phyloP scores from a whole-genome alignment of 768 basidiomycete species.

The Boletus rubropictus region DNA sequence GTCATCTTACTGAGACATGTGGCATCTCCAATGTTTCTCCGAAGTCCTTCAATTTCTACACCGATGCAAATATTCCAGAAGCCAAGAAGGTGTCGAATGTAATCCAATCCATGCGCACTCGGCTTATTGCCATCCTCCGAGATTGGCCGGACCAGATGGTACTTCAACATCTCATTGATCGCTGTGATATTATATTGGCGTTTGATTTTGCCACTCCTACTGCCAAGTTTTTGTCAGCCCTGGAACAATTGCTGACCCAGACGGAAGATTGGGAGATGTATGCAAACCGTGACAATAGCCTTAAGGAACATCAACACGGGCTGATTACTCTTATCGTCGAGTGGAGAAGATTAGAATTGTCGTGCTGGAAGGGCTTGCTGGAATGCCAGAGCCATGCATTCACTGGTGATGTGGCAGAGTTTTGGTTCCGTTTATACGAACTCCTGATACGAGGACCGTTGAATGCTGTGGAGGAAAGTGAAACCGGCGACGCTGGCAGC shows the following conservation, averaged over 20 bases:
- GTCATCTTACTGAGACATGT: constrained; percentile 33
- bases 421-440: constrained; percentile 93
- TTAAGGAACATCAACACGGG: constrained; percentile 59
- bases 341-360: constrained; percentile 87
- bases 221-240: constrained; percentile 71
- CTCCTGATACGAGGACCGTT: constrained; percentile 59
- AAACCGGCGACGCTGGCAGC: constrained; percentile 26
- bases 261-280: constrained; percentile 96
- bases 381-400: constrained; percentile 57
- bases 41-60: constrained; percentile 67
- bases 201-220: constrained; percentile 65
- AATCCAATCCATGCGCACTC: constrained; percentile 44
- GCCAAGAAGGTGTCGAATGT: constrained; percentile 53
- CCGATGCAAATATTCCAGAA: constrained; percentile 69
- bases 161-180: constrained; percentile 72
- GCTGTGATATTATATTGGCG: constrained; percentile 59
- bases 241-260: constrained; percentile 82
- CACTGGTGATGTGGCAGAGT: constrained; percentile 48
- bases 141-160: constrained; percentile 99
- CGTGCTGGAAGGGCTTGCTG: constrained; percentile 80
- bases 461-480: constrained; percentile 40
- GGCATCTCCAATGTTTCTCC: constrained; percentile 12
- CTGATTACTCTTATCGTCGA: constrained; percentile 72
- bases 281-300: constrained; percentile 84
- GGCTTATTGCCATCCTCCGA: constrained; percentile 51